phyloP scores from a whole-genome alignment of 1,284 basidiomycete genomes.

The Puccinia coronata region DNA sequence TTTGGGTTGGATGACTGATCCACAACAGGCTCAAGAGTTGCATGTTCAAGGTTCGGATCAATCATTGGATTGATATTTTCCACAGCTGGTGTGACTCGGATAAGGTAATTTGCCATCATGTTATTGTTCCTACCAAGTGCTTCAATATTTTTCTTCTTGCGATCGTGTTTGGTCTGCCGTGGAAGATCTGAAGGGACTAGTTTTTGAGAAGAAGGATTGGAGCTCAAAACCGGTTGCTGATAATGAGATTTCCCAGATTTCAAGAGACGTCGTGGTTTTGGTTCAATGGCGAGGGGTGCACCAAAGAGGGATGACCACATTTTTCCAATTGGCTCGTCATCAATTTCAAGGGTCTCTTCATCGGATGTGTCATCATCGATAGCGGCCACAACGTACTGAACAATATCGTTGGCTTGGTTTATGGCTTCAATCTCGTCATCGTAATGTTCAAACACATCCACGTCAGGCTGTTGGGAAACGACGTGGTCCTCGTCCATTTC shows the following conservation, averaged over 20 bases:
- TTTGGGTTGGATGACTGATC: background rate
- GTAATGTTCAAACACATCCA: background rate
- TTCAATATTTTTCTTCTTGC: constrained; percentile 8
- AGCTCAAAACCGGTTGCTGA: constrained; percentile 5
- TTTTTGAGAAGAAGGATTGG: constrained; percentile 23
- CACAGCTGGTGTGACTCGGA: background rate
- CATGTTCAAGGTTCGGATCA: background rate
- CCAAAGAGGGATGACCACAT: too few relatives aligned
- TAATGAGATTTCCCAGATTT: background rate
- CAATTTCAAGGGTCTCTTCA: background rate
- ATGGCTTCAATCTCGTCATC: background rate
- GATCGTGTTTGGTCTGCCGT: background rate
- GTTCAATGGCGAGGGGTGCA: background rate
- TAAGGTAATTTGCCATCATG: constrained; percentile 19
- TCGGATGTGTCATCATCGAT: constrained; percentile 3
- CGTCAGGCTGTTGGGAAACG: background rate
- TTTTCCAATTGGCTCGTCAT: background rate
- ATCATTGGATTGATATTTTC: background rate
- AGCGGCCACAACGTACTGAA: constrained; percentile 6
- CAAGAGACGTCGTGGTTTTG: background rate
- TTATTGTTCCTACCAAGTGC: constrained; percentile 17
- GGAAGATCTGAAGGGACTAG: constrained; percentile 28
- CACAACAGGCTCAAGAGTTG: background rate
- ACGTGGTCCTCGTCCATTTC: background rate
- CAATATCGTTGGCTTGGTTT: constrained; percentile 1